These are phyloP conservation scores for Magnusiomyces fungicola DNA, from an alignment of 1,139 yeast genomes.

Conservation along the genomic window DNA sequence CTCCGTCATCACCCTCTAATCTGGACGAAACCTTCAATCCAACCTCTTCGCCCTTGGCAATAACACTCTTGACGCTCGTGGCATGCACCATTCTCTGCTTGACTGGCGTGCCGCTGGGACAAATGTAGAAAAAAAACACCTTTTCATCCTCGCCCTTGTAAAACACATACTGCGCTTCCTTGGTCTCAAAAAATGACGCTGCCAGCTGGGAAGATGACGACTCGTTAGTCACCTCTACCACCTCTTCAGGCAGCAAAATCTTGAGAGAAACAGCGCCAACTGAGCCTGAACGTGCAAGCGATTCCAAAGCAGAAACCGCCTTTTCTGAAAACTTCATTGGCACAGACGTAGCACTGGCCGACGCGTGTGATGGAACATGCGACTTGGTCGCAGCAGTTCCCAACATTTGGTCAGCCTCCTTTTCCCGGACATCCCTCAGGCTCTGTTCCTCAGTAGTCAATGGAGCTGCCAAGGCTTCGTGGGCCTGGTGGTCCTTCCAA, in stretches of 20 bases:
- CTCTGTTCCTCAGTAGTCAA: slow-evolving; percentile 57
- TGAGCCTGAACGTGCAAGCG: slow-evolving; percentile 13
- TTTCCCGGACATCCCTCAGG: slow-evolving; percentile 40
- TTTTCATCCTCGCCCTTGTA: slow-evolving; percentile 32
- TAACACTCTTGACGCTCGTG: slow-evolving; percentile 58
- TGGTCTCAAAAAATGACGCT: slow-evolving; percentile 28
- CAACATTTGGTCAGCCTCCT: slow-evolving; percentile 29
- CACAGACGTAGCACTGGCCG: background rate
- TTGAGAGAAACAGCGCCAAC: slow-evolving; percentile 19
- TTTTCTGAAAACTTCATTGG: slow-evolving; percentile 4
- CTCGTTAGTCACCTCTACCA: slow-evolving; percentile 35
- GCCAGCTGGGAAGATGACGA: slow-evolving; percentile 14
- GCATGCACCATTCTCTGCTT: slow-evolving; percentile 93
- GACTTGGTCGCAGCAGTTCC: slow-evolving; percentile 27
- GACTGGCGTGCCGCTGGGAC: slow-evolving; percentile 87
- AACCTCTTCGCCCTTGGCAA: slow-evolving; percentile 44
- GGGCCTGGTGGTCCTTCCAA: slow-evolving; percentile 38
- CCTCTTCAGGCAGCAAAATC: slow-evolving; percentile 19
- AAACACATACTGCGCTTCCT: slow-evolving; percentile 54
- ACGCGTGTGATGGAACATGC: background rate
- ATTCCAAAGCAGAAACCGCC: slow-evolving; percentile 9
- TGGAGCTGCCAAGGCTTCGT: slow-evolving; percentile 38
- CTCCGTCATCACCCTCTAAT: slow-evolving; percentile 14
- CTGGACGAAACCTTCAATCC: slow-evolving; percentile 20
- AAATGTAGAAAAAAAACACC: slow-evolving; percentile 64